Base-by-base conservation (phyloP, 176 grass and related monocot genomes). In the Ananas comosus region DNA sequence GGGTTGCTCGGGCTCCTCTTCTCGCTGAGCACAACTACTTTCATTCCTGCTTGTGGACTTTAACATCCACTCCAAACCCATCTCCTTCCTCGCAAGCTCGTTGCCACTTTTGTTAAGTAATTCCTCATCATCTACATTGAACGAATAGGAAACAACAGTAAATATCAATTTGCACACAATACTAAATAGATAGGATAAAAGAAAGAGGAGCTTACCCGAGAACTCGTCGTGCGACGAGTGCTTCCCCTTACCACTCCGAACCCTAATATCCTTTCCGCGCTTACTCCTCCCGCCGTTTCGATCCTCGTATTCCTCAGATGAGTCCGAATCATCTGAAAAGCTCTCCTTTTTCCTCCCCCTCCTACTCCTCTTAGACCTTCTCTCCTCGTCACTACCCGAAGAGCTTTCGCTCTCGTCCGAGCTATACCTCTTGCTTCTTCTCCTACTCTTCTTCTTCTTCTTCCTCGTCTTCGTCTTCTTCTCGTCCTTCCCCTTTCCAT, bases 31-130 rank as follows among this genome's bases (percentile, higher is more conserved):
- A 42, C 1, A 64, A 53, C 27, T 86, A 49, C 65, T 73, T 65
- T 97, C 84, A 13, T 50, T 64, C 50, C 65, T 87, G 19, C 61
- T 87, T n/a, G 79, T 72, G 10, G 87, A 76, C 72, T 85, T 89
- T 50, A 99, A 80, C 94, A 99, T 99, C 94, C 94, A 99, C 14
- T 93, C 94, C 12, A 99, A 77, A 8, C 94, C 89, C 87, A 93
- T 86, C 69, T 99, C 94, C 85, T 61, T 99, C 68, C 94, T 85
- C 9, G 75, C 77, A 58, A 90, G 67, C 24, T 93, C 89, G 22
- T 84, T 88, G 7, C 59, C 70, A 18, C 75, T 83, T 16, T 83
- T 42, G 8, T 80, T 74, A 23, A 69, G 33, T 1, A 73, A 72
- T 48, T 22, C 78, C 18, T 49, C 83, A 0, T 80, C 76, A 16